Evolutionary conservation across 2,329 filamentous ascomycete species (phyloP).

Genomic region (Aureobasidium namibiae): DNA sequence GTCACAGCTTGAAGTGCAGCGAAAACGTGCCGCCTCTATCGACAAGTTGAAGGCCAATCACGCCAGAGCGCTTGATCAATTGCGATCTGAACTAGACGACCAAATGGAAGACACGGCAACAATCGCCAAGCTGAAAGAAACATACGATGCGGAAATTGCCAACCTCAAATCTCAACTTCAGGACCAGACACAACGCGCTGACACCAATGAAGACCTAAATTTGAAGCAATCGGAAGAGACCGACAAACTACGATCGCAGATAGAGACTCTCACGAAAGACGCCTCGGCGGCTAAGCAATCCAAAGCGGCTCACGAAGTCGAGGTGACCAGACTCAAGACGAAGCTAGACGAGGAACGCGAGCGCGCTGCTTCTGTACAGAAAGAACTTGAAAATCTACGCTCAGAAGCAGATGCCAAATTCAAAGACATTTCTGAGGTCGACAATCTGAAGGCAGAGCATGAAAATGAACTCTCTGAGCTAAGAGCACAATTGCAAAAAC

Average conservation of each 20-base stretch:
- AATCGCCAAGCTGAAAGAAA: not conserved
- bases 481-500: conserved; percentile 3
- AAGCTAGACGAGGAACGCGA: not conserved
- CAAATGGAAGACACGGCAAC: not conserved
- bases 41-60: conserved; percentile 10
- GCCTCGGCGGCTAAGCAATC: not conserved
- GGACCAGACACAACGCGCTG: not conserved
- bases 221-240: not conserved
- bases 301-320: not conserved
- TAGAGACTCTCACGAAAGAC: not conserved
- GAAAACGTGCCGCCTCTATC: not conserved
- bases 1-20: conserved; percentile 20
- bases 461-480: not conserved
- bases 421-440: not conserved
- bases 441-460: conserved; percentile 5
- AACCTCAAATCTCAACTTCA: not conserved
- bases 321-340: not conserved
- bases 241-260: not conserved
- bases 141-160: not conserved
- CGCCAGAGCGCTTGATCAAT: conserved; percentile 1
- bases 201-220: not conserved
- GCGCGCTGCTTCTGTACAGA: not conserved
- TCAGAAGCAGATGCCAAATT: not conserved
- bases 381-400: not conserved
- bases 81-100: conserved; percentile 1